Evolutionary conservation across 495 filamentous ascomycete genomes (phyloP).

Genomic region (Podospora sp.): DNA sequence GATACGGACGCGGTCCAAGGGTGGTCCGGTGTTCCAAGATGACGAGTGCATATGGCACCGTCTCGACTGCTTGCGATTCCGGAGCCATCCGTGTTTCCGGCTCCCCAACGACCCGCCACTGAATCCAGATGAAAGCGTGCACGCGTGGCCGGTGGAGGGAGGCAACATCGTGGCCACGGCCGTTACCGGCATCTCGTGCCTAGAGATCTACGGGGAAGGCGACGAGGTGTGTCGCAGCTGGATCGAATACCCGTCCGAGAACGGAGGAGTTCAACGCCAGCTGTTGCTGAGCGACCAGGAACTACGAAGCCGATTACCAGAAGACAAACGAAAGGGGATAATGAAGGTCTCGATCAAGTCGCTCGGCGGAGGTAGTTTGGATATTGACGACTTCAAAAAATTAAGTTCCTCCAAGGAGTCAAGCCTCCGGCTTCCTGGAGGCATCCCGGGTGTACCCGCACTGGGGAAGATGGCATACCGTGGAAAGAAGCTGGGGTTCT

Average conservation of each 20-base stretch:
- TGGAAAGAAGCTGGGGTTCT: slow-evolving; percentile 74
- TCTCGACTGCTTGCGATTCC: slow-evolving; percentile 83
- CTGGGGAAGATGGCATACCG: slow-evolving; percentile 75
- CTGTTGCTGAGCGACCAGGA: slow-evolving; percentile 74
- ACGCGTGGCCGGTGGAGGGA: slow-evolving; percentile 84
- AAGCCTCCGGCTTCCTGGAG: slow-evolving; percentile 63
- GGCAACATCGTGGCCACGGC: slow-evolving; percentile 80
- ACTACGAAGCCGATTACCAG: slow-evolving; percentile 67
- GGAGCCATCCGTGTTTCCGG: slow-evolving; percentile 87
- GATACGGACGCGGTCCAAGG: slow-evolving; percentile 79
- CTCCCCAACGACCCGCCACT: slow-evolving; percentile 73
- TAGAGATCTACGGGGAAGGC: slow-evolving; percentile 77
- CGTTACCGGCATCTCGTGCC: slow-evolving; percentile 73
- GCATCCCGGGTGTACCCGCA: slow-evolving; percentile 22
- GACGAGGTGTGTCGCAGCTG: slow-evolving; percentile 74
- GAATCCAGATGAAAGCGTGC: slow-evolving; percentile 74
- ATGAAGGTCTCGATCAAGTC: slow-evolving; percentile 75
- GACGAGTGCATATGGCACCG: slow-evolving; percentile 91
- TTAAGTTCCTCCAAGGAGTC: slow-evolving; percentile 68
- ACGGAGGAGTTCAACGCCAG: slow-evolving; percentile 65
- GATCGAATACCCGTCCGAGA: slow-evolving; percentile 73
- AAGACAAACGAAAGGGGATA: slow-evolving; percentile 68
- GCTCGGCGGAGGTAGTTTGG: slow-evolving; percentile 68
- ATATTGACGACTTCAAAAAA: slow-evolving; percentile 69
- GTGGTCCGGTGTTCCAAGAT: slow-evolving; percentile 68